Base-by-base conservation (phyloP, 2,329 filamentous ascomycete genomes). In the Pseudogymnoascus sp. region DNA sequence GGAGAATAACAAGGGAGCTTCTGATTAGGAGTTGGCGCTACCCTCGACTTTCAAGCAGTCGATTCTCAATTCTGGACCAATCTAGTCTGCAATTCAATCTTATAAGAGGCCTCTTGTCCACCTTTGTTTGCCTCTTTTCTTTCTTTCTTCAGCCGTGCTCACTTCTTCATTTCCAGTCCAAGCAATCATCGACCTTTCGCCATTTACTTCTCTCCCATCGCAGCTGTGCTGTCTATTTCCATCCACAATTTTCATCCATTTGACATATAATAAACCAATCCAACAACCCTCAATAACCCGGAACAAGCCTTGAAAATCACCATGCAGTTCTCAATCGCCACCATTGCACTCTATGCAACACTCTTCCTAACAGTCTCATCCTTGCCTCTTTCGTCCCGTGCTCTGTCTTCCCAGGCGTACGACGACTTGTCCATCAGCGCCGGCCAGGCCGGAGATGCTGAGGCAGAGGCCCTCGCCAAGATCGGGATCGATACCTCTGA, bases 371-470 rank as follows among this genome's bases (percentile, higher is more conserved):
- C 45, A 30, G 26, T 52, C 26, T 52, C 45, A 5, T n/a, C 34
- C 19, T 23, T 59, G 57, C 58, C 59, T 23, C 28, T 58, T 28
- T 59, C 39, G 26, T 63, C 59, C 52, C 57, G 19, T 41, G 33
- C 48, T 30, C 70, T 75, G 45, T 70, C 66, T 13, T 66, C 69
- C 19, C 61, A 71, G 12, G 68, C 70, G 56, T 80, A 77, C 67
- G 67, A 78, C 61, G 69, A 74, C 34, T 73, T 80, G 63, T 77
- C 76, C 23, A 79, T 80, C 64, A 76, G 74, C 3, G 71, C 71
- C 13, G 77, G 77, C 34, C 70, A 70, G 3, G 77, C 77, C 13
- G 77, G 77, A 35, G 74, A 73, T 60, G 77, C 75, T 18, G 62
- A 76, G 59, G 65, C 74, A 15, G 73, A 79, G 62, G 77, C 77